These are phyloP conservation scores for Cylindrotheca closterium DNA, from an alignment of 108 stramenopile genomes.

Conservation along the genomic window DNA sequence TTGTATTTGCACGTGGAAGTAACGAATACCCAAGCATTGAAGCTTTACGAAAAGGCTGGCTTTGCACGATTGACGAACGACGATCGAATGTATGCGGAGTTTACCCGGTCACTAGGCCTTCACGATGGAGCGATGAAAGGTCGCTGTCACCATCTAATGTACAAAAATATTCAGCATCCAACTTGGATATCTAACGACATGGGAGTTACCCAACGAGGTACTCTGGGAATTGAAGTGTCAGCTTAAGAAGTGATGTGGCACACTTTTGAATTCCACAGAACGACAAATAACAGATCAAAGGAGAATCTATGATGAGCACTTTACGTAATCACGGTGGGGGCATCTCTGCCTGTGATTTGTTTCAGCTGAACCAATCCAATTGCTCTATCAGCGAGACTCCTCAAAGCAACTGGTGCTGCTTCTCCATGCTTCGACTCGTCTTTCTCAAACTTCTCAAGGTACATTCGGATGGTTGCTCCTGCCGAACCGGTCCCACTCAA, in stretches of 20 bases:
- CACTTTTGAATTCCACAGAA: neutral
- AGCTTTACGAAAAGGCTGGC: constrained; percentile 67
- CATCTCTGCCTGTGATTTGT: constrained; percentile 69
- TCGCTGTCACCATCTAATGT: constrained; percentile 60
- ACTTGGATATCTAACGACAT: constrained; percentile 49
- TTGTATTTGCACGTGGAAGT: constrained; percentile 87
- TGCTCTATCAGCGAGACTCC: constrained; percentile 73
- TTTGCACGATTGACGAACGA: constrained; percentile 42
- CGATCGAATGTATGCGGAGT: constrained; percentile 67
- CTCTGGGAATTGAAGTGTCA: constrained; percentile 24
- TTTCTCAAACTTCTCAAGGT: constrained; percentile 93
- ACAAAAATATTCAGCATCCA: constrained; percentile 51
- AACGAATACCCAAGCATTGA: constrained; percentile 56
- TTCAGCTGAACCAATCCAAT: constrained; percentile 66
- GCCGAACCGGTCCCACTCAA: constrained; percentile 94
- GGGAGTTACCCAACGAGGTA: constrained; percentile 1
- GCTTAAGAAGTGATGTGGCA: neutral
- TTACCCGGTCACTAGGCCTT: constrained; percentile 74
- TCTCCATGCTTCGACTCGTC: constrained; percentile 62
- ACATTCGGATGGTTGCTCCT: constrained; percentile 99
- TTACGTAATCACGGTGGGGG: constrained; percentile 87
- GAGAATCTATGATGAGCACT: neutral
- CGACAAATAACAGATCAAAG: neutral
- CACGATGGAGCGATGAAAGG: constrained; percentile 79
- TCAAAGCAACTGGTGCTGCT: constrained; percentile 71